Evolutionary conservation across 2,329 filamentous ascomycete species (phyloP), one percentile per base, ranked within the genome.

Genomic region (Nannizziopsis arthrosporioides): DNA sequence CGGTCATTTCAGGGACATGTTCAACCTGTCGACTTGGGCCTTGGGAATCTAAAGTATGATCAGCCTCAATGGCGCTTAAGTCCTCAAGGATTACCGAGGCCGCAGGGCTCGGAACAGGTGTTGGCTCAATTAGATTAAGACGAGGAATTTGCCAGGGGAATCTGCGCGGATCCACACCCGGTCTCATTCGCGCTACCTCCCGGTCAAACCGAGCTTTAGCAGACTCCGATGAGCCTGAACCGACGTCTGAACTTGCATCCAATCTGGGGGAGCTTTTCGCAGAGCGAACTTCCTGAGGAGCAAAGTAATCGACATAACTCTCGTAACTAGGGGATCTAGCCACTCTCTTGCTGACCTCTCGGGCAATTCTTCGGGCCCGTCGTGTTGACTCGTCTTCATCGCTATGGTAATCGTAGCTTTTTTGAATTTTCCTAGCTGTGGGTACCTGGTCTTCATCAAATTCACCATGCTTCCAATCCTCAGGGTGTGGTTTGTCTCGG

Each of bases 121-220:
- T 80, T 2, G 77, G 74, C 41, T 74, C 70, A 46, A 78, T 76
- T 18, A 80, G 63, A 38, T 73, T 76, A 12, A 81, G 64, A n/a
- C 57, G 61, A 9, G 76, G 76, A 15, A 80, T 71, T 14, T 64
- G 61, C 63, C 68, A 73, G 12, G 67, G 68, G 7, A 66, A 53
- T 38, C 52, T 34, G 15, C 14, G 61, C 54, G 44, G 49, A 51
- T 10, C 52, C 51, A 37, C 36, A 37, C 39, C 46, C n/a, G 37
- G 32, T 11, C 30, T 14, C 35, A 41, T 47, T 44, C 53, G 14
- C 49, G 44, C 48, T 15, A 56, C 47, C 10, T 58, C 54, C 12
- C 55, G 54, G 11, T 54, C 49, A n/a, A 50, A 51, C 12, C 41
- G 42, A 36, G 63, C 59, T 42, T 54, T 59, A 12, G 59, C 55